These are phyloP conservation scores for Acrocalymma vagum DNA, from an alignment of 2,329 filamentous ascomycete species.

Conservation along the genomic window DNA sequence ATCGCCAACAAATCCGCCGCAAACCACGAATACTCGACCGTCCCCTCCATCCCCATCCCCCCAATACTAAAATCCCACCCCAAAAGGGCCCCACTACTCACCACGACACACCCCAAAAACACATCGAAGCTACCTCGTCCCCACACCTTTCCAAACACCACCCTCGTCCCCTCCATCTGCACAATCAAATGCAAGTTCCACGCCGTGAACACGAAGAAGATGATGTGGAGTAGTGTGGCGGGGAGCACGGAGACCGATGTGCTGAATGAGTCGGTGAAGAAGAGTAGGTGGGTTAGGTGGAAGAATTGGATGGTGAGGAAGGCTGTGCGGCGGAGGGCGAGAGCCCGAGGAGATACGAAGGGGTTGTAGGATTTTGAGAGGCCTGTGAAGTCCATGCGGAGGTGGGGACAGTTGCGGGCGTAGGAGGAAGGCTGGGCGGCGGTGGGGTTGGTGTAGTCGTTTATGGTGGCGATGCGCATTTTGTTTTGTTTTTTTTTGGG, in stretches of 20 bases:
- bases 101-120: conserved; percentile 14
- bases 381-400: conserved; percentile 15
- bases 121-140: conserved; percentile 13
- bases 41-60: too few species aligned
- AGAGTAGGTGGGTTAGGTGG: conserved; percentile 11
- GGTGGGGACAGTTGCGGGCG: conserved; percentile 17
- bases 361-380: conserved; percentile 18
- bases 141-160: conserved; percentile 10
- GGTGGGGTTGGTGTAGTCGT: conserved; percentile 9
- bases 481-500: conserved; percentile 3
- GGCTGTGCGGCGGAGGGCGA: conserved; percentile 15
- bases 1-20: too few species aligned
- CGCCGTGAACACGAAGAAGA: conserved; percentile 21
- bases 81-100: too few species aligned
- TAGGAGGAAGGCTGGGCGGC: conserved; percentile 1
- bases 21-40: too few species aligned
- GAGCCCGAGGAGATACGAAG: conserved; percentile 1
- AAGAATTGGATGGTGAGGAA: conserved; percentile 16
- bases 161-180: conserved; percentile 13
- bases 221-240: conserved; percentile 11
- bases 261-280: neutral
- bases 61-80: too few species aligned
- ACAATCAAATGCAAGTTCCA: conserved; percentile 25
- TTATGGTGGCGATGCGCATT: conserved; percentile 22
- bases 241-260: conserved; percentile 3